Percentiles rank a stretch among this genome's conserved stretches.
phyloP scores from a whole-genome alignment of 1,139 yeast genomes.

The Meyerozyma guilliermondii region DNA sequence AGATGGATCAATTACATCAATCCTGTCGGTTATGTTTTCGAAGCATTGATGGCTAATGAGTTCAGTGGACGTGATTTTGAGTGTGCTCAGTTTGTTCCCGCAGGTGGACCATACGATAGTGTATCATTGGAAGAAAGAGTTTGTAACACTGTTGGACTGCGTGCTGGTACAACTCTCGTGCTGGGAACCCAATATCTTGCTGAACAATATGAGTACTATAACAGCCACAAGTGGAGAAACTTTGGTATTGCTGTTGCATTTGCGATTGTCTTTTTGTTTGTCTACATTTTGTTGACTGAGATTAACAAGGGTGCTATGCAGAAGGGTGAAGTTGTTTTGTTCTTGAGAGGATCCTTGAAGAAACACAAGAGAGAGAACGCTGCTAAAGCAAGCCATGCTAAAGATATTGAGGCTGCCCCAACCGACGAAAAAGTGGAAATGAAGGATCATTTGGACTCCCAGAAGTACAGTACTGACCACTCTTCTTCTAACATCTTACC shows the following conservation, averaged over 20 bases:
- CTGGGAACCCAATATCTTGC: conserved; percentile 54
- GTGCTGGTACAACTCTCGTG: conserved; percentile 50
- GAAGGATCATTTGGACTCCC: conserved; percentile 12
- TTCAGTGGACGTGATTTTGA: conserved; percentile 25
- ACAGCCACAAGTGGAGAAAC: conserved; percentile 76
- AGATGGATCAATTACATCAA: conserved; percentile 74
- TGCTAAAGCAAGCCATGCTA: background rate
- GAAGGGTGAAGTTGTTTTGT: conserved; percentile 77
- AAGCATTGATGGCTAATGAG: conserved; percentile 63
- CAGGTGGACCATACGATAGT: conserved; percentile 41
- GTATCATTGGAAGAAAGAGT: conserved; percentile 36
- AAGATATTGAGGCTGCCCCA: conserved; percentile 11
- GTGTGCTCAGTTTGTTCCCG: conserved; percentile 51
- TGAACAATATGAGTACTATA: conserved; percentile 42
- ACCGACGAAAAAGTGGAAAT: conserved; percentile 13
- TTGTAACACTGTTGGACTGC: conserved; percentile 62
- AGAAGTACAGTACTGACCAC: conserved; percentile 4
- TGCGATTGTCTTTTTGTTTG: conserved; percentile 46
- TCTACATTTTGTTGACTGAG: conserved; percentile 58
- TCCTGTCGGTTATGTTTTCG: conserved; percentile 68
- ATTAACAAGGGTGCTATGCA: conserved; percentile 70
- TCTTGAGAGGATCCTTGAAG: conserved; percentile 35
- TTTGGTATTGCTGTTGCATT: conserved; percentile 66
- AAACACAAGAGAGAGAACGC: conserved; percentile 17
- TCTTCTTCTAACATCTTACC: conserved; percentile 4